These are phyloP conservation scores for Botryotinia narcissicola DNA, from an alignment of 2,329 filamentous ascomycete species.

Conservation along the genomic window DNA sequence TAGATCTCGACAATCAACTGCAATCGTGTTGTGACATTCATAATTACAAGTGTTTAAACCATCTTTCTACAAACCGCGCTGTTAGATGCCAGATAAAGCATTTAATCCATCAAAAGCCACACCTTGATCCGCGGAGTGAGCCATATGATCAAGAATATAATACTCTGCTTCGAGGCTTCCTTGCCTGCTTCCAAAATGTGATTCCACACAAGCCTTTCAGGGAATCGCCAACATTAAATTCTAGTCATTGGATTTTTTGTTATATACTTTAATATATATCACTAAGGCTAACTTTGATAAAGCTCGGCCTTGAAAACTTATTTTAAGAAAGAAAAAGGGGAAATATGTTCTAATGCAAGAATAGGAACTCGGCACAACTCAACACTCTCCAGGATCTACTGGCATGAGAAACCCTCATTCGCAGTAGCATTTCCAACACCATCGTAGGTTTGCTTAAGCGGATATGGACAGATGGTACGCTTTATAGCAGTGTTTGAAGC, in stretches of 20 bases:
- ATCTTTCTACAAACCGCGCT: no score
- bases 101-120: no score
- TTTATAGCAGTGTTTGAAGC: not conserved
- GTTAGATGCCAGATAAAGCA: no score
- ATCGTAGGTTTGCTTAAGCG: not conserved
- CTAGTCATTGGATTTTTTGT: no score
- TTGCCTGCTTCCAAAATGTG: rapidly evolving
- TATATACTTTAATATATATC: no score
- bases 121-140: no score
- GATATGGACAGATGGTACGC: not conserved
- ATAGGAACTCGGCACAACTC: not conserved
- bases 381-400: not conserved
- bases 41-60: no score
- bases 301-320: no score
- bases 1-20: not conserved
- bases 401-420: not conserved
- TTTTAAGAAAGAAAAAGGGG: no score
- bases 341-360: not conserved
- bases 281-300: not conserved
- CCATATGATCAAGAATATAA: not conserved
- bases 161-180: not conserved
- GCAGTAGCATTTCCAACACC: not conserved
- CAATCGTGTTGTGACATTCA: no score
- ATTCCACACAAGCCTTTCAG: not conserved
- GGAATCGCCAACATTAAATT: rapidly evolving